These are phyloP conservation scores for Naganishia cerealis DNA, from an alignment of 1,284 basidiomycete genomes.

Conservation along the genomic window DNA sequence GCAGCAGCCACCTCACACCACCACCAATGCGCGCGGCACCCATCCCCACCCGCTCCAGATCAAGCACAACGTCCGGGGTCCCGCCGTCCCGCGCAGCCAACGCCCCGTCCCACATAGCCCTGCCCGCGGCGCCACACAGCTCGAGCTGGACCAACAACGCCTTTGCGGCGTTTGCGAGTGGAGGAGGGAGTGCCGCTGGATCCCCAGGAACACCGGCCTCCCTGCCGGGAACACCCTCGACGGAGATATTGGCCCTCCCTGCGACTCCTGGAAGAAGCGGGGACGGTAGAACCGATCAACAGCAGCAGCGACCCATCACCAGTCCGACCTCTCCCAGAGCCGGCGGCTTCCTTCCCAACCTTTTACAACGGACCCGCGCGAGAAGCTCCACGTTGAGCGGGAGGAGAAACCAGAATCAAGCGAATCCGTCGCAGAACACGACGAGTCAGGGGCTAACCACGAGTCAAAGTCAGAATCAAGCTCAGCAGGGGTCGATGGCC, in stretches of 20 bases:
- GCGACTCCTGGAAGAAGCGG: constrained; percentile 8
- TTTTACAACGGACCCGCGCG: constrained; percentile 48
- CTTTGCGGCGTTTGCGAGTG: constrained; percentile 19
- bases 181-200: constrained; percentile 10
- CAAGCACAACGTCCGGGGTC: constrained; percentile 17
- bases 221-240: constrained; percentile 11
- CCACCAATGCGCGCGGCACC: constrained; percentile 24
- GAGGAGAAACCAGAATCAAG: constrained; percentile 35
- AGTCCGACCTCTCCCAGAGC: constrained; percentile 45
- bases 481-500: constrained; percentile 37
- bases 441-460: not conserved
- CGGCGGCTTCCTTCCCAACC: constrained; percentile 49
- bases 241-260: not conserved
- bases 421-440: constrained; percentile 29
- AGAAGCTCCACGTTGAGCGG: constrained; percentile 47
- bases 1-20: not conserved
- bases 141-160: constrained; percentile 29
- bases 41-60: constrained; percentile 20
- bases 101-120: constrained; percentile 17
- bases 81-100: constrained; percentile 3
- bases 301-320: constrained; percentile 23
- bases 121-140: constrained; percentile 11
- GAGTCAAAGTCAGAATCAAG: constrained; percentile 31
- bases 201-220: constrained; percentile 14
- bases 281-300: not conserved